These are phyloP conservation scores for Chytriomyces sp. DNA, from an alignment of 192 early-diverging fungal genomes.

Conservation along the genomic window DNA sequence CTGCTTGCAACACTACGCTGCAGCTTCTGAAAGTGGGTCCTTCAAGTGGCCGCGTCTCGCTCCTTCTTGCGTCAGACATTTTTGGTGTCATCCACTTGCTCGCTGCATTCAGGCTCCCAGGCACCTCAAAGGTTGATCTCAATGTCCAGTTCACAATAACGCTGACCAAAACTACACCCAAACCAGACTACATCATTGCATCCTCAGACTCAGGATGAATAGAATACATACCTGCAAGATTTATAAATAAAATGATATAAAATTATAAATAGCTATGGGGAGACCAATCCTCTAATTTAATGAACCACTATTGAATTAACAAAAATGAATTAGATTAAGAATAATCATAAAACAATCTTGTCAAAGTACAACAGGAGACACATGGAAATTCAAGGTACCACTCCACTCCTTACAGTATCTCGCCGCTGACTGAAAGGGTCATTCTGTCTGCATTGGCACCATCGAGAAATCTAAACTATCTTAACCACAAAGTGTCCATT, in stretches of 20 bases:
- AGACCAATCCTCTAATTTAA: too few species aligned
- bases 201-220: constrained; percentile 89
- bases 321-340: too few species aligned
- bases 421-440: constrained; percentile 91
- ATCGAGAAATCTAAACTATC: constrained; percentile 89
- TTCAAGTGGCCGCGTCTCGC: constrained; percentile 75
- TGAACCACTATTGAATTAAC: too few species aligned
- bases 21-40: constrained; percentile 82
- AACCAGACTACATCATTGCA: constrained; percentile 85
- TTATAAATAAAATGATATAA: too few species aligned
- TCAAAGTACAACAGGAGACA: constrained; percentile 86
- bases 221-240: constrained; percentile 79
- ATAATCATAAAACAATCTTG: constrained; percentile 78
- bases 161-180: background rate
- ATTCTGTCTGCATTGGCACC: constrained; percentile 91
- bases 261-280: too few species aligned
- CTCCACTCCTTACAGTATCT: constrained; percentile 93
- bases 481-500: constrained; percentile 87
- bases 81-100: constrained; percentile 88
- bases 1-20: constrained; percentile 67
- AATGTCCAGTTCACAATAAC: background rate
- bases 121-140: constrained; percentile 76
- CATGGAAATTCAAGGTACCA: constrained; percentile 91
- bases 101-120: constrained; percentile 83
- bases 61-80: constrained; percentile 71